A percentile compares a stretch with the other conserved stretches of the same genome.
These are phyloP conservation scores for Garcia nutans DNA, from an alignment of 345 rosid species.

Conservation along the genomic window DNA sequence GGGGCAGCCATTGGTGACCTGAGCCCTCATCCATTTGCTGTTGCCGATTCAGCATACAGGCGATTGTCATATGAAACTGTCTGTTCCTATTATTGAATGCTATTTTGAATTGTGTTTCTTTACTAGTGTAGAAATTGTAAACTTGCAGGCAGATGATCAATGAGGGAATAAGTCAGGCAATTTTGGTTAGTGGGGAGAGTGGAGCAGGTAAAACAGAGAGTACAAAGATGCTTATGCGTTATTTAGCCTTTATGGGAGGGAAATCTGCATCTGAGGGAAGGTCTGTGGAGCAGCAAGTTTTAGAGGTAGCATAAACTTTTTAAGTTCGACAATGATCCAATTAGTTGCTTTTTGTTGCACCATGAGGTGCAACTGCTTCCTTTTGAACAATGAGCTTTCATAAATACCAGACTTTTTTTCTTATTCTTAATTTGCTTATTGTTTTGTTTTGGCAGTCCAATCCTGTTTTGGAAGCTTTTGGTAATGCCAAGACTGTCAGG, in stretches of 20 bases:
- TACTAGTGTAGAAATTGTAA: background rate
- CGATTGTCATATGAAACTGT: constrained; percentile 21
- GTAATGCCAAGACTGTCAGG: constrained; percentile 94
- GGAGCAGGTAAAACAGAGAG: constrained; percentile 99
- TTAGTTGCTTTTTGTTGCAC: constrained; percentile 14
- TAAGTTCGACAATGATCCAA: constrained; percentile 2
- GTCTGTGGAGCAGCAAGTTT: constrained; percentile 92
- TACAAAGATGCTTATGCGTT: constrained; percentile 92
- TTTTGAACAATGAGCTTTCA: constrained; percentile 8
- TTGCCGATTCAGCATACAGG: constrained; percentile 99
- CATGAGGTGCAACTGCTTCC: background rate
- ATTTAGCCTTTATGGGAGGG: constrained; percentile 99
- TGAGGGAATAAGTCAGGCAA: constrained; percentile 84
- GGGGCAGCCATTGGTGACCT: constrained; percentile 93
- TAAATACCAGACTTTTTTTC: background rate
- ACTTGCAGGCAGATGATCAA: constrained; percentile 76
- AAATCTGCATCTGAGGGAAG: constrained; percentile 84
- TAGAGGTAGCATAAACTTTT: constrained; percentile 58
- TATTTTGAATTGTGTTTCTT: constrained; percentile 8
- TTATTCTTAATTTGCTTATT: background rate
- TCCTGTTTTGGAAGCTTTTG: constrained; percentile 99
- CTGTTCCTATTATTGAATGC: constrained; percentile 14
- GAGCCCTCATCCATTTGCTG: constrained; percentile 96
- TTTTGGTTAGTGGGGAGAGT: constrained; percentile 98
- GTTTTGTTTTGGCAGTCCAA: constrained; percentile 67